phyloP scores from a whole-genome alignment of 2,329 filamentous ascomycete species.

The Cryphonectria carpinicola region DNA sequence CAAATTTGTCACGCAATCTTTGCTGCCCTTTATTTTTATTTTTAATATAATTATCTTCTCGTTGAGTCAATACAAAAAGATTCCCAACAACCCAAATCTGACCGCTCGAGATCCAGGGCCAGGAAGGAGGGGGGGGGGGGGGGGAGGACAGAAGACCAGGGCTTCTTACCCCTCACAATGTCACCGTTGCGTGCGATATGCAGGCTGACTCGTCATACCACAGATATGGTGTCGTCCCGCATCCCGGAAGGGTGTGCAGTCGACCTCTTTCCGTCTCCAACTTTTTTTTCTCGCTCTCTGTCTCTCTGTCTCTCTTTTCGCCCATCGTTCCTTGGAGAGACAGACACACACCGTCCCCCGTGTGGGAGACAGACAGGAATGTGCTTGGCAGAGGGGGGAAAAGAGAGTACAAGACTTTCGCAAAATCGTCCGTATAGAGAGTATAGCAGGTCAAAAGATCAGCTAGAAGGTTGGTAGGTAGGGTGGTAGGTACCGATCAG shows the following conservation, averaged over 20 bases:
- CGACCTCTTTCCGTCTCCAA: background rate
- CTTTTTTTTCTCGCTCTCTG: background rate
- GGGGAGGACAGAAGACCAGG: no score
- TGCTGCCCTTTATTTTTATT: no score
- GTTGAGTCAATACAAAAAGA: background rate
- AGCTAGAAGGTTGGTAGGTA: background rate
- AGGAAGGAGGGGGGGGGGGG: background rate
- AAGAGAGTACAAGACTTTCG: background rate
- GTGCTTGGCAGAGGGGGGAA: background rate
- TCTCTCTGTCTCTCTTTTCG: background rate
- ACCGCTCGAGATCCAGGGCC: background rate
- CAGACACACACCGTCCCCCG: background rate
- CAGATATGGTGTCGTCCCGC: conserved; percentile 9
- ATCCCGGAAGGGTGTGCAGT: conserved; percentile 9
- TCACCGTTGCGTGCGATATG: conserved; percentile 8
- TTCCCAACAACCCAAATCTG: background rate
- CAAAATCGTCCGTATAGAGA: background rate
- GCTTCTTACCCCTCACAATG: background rate
- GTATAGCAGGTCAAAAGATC: background rate
- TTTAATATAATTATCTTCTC: no score
- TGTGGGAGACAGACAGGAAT: background rate
- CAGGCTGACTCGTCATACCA: conserved; percentile 15
- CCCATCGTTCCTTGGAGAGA: background rate
- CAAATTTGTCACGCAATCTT: background rate
- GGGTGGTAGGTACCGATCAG: background rate